Evolutionary conservation across 192 early-diverging fungal genomes (phyloP).

Genomic region (Coemansia sp.): DNA sequence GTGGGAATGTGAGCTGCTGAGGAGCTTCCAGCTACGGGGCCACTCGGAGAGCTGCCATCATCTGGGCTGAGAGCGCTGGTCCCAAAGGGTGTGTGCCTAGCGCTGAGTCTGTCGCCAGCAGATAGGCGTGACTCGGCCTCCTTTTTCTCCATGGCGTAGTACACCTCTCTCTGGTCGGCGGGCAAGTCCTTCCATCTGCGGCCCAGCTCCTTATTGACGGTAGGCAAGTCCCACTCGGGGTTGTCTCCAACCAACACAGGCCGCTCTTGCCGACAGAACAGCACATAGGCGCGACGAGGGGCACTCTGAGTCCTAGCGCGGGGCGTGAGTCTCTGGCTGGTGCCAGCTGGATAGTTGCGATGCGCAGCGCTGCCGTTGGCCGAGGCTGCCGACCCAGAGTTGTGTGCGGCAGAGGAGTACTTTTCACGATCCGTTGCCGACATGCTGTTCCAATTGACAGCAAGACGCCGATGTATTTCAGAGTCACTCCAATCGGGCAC

Average conservation of each 20-base stretch:
- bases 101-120: neutral
- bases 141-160: conserved; percentile 40
- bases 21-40: neutral
- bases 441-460: conserved; percentile 53
- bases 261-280: conserved; percentile 51
- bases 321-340: conserved; percentile 18
- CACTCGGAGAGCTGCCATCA: neutral
- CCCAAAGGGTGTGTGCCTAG: neutral
- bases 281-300: conserved; percentile 53
- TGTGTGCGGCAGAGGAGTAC: conserved; percentile 17
- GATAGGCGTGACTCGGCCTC: conserved; percentile 43
- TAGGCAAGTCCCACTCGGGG: conserved; percentile 49
- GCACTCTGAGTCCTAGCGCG: conserved; percentile 33
- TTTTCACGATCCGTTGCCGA: conserved; percentile 33
- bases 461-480: conserved; percentile 45
- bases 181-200: conserved; percentile 54
- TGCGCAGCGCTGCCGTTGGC: neutral
- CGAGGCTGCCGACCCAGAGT: neutral
- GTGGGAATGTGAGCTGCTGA: neutral
- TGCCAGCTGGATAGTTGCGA: conserved; percentile 12
- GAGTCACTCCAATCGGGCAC: conserved; percentile 54
- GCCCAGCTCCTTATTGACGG: conserved; percentile 57
- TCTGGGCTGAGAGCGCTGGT: neutral
- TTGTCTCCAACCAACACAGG: conserved; percentile 44
- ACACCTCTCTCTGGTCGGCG: conserved; percentile 33